Evolutionary conservation across 108 stramenopile genomes (phyloP).

Genomic region (Parmales sp.): DNA sequence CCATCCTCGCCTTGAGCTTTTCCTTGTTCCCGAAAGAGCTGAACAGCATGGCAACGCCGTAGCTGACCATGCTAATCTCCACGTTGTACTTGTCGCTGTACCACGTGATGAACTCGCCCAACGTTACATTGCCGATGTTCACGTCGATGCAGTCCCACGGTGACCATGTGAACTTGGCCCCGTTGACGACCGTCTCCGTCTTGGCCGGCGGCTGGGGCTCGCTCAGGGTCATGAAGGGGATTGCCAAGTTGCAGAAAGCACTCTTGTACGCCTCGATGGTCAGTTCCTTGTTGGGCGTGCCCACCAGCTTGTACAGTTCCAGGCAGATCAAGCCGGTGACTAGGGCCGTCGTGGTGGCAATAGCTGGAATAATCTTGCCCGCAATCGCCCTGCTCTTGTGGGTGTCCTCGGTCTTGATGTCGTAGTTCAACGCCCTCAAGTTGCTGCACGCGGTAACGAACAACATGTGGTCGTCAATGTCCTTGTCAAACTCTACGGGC

Average conservation of each 20-base stretch:
- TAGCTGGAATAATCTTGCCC: conserved; percentile 97
- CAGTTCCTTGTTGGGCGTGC: conserved; percentile 70
- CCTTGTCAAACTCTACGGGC: conserved; percentile 95
- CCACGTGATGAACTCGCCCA: conserved; percentile 78
- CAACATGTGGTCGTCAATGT: conserved; percentile 91
- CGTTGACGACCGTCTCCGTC: conserved; percentile 68
- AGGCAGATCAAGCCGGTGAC: conserved; percentile 93
- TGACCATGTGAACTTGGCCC: conserved; percentile 90
- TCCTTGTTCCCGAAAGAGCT: conserved; percentile 94
- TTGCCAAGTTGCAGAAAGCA: conserved; percentile 84
- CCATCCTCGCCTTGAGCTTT: conserved; percentile 85
- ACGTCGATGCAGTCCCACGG: conserved; percentile 93
- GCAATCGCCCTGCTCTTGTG: conserved; percentile 95
- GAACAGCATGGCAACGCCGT: conserved; percentile 91
- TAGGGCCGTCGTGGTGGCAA: conserved; percentile 96
- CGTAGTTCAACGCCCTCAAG: conserved; percentile 89
- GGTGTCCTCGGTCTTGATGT: conserved; percentile 91
- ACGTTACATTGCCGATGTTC: conserved; percentile 69
- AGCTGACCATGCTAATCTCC: conserved; percentile 90
- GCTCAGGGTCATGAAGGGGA: conserved; percentile 91
- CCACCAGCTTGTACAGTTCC: conserved; percentile 91
- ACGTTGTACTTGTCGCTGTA: conserved; percentile 88
- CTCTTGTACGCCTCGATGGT: conserved; percentile 88
- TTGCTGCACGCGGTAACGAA: conserved; percentile 94
- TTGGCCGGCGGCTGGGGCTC: conserved; percentile 82